Conservation (phyloP, 768 basidiomycete species). For the Phaeotremella skinneri region DNA sequence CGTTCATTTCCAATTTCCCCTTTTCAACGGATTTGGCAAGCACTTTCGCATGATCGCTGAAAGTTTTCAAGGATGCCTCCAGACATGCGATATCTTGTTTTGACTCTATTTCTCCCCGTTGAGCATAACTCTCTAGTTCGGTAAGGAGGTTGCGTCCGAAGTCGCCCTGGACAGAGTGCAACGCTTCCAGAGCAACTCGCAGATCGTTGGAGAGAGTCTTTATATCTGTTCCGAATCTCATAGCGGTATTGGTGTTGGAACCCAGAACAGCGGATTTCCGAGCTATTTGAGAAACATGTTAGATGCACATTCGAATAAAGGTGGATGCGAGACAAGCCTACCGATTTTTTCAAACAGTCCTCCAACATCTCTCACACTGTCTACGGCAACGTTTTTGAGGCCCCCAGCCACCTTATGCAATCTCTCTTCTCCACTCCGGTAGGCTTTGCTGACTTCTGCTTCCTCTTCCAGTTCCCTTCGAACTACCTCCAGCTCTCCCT, state of each 20-base stretch:
- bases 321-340: conserved; percentile 53
- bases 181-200: conserved; percentile 62
- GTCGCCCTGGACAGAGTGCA: conserved; percentile 61
- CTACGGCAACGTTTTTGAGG: conserved; percentile 64
- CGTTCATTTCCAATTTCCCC: conserved; percentile 24
- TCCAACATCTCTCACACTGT: conserved; percentile 67
- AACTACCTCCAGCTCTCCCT: conserved; percentile 62
- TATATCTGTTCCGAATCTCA: conserved; percentile 63
- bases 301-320: neutral
- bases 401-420: conserved; percentile 71
- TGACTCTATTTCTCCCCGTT: conserved; percentile 59
- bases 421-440: conserved; percentile 68
- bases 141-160: conserved; percentile 59
- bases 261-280: conserved; percentile 67
- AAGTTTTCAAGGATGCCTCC: conserved; percentile 29
- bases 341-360: conserved; percentile 80
- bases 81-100: conserved; percentile 26
- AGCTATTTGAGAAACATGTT: conserved; percentile 55
- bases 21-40: conserved; percentile 30
- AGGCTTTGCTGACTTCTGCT: conserved; percentile 69
- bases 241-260: conserved; percentile 66
- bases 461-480: conserved; percentile 73
- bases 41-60: conserved; percentile 27
- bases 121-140: conserved; percentile 61
- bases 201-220: conserved; percentile 60